phyloP scores from a whole-genome alignment of 176 grass and related monocot species.

The Cymbopogon citratus region DNA sequence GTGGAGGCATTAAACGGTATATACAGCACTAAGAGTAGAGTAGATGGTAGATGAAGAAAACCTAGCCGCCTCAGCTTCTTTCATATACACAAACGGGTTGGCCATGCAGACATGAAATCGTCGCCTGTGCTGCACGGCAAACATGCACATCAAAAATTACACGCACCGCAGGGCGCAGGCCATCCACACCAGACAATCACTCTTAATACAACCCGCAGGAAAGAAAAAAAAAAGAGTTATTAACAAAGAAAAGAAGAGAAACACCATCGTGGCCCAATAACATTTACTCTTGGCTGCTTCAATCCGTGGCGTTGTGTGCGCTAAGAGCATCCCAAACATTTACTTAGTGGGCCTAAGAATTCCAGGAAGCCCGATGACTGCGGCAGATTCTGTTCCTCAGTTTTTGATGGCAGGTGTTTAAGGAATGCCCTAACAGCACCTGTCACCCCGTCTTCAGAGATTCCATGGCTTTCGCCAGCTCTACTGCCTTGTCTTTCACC shows the following conservation, averaged over 20 bases:
- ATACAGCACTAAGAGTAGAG: too few relatives aligned
- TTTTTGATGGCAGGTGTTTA: conserved; percentile 58
- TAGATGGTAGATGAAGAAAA: background rate
- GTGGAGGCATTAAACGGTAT: too few relatives aligned
- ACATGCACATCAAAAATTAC: conserved; percentile 27
- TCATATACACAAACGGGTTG: conserved; percentile 24
- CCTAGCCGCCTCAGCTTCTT: background rate
- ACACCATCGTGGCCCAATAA: background rate
- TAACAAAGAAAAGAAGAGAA: too few relatives aligned
- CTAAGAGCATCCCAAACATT: conserved; percentile 53
- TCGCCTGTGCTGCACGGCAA: background rate
- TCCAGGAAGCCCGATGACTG: conserved; percentile 8
- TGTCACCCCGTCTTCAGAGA: conserved; percentile 56
- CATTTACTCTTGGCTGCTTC: too few relatives aligned
- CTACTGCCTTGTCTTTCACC: conserved; percentile 69
- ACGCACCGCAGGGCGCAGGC: background rate
- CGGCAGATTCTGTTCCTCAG: background rate
- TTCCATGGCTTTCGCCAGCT: conserved; percentile 75
- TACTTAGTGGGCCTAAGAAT: conserved; percentile 32
- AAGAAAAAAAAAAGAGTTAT: too few relatives aligned
- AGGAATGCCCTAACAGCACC: conserved; percentile 86
- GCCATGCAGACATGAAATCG: background rate
- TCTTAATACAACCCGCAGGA: background rate
- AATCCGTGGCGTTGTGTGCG: background rate
- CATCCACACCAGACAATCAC: background rate